phyloP scores from a whole-genome alignment of 2,329 filamentous ascomycete species.

The Leptographium procerum region DNA sequence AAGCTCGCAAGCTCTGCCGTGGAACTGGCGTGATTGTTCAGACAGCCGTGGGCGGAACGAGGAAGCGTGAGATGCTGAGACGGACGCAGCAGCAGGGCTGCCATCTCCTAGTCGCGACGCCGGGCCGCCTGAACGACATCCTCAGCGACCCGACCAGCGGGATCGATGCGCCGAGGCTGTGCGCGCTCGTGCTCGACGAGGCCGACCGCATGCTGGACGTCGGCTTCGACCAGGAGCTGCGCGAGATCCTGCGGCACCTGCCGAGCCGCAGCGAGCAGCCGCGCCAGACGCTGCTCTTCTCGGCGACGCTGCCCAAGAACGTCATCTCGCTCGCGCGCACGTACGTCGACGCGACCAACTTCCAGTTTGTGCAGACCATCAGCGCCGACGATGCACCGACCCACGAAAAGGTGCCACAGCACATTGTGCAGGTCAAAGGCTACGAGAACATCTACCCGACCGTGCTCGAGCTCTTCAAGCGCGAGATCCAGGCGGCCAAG shows the following conservation, averaged over 20 bases:
- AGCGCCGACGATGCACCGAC: conserved; percentile 70
- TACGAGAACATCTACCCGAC: conserved; percentile 69
- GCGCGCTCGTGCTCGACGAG: conserved; percentile 85
- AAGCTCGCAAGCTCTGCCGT: conserved; percentile 57
- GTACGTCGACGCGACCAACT: conserved; percentile 67
- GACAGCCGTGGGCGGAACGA: conserved; percentile 84
- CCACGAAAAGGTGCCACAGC: conserved; percentile 74
- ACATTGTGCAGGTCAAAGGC: conserved; percentile 52
- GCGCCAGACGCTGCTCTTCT: conserved; percentile 89
- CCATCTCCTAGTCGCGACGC: conserved; percentile 82
- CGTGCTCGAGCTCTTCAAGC: conserved; percentile 62
- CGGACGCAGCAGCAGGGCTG: conserved; percentile 65
- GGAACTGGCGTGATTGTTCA: conserved; percentile 56
- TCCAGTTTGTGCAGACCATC: conserved; percentile 87
- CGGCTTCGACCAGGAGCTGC: conserved; percentile 60
- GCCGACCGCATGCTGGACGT: conserved; percentile 98
- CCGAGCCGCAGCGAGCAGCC: conserved; percentile 52
- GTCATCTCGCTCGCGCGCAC: conserved; percentile 69
- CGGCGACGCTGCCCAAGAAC: conserved; percentile 77
- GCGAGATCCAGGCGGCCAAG: conserved; percentile 35
- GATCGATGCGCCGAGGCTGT: conserved; percentile 67
- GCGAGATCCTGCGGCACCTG: conserved; percentile 47
- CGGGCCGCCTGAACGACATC: conserved; percentile 76
- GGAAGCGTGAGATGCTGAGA: conserved; percentile 57
- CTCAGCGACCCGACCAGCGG: conserved; percentile 53